Conservation (phyloP, 2,329 filamentous ascomycete species). For the Magnaporthiopsis incrustans region DNA sequence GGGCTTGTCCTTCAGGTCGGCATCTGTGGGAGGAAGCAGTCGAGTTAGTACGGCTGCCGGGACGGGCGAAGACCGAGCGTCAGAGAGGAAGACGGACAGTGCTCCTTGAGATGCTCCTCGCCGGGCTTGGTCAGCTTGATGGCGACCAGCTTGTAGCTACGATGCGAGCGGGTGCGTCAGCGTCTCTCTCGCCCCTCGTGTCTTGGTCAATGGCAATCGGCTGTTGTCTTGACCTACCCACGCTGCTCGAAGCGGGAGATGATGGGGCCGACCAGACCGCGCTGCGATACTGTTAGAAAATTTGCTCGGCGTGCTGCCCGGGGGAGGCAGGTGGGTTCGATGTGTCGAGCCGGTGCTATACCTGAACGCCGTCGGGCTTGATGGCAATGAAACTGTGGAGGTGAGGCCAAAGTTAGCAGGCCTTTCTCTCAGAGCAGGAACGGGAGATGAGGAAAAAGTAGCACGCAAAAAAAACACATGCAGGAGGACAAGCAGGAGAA, state of each 20-base stretch:
- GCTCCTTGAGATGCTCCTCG: constrained; percentile 95
- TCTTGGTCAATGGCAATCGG: constrained; percentile 11
- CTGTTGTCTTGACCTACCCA: constrained; percentile 51
- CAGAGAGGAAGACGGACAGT: constrained; percentile 53
- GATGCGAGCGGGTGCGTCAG: constrained; percentile 5
- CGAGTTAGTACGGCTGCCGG: background rate
- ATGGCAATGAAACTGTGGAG: constrained; percentile 90
- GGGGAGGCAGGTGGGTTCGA: background rate
- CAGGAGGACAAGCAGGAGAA: background rate
- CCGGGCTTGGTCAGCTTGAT: constrained; percentile 88
- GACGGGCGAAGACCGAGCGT: background rate
- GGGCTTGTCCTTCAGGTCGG: constrained; percentile 83
- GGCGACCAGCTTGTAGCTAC: constrained; percentile 93
- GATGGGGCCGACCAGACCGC: constrained; percentile 96
- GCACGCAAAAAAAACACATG: background rate
- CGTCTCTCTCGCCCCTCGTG: no score
- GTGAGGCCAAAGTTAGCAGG: constrained; percentile 9
- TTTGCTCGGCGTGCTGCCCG: background rate
- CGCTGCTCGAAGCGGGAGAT: constrained; percentile 96
- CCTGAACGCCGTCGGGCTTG: constrained; percentile 99
- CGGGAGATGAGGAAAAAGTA: background rate
- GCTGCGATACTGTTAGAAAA: constrained; percentile 43
- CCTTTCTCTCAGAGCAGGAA: background rate
- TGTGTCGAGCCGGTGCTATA: constrained; percentile 35
- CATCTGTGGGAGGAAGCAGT: constrained; percentile 41